Evolutionary conservation across 2,329 filamentous ascomycete genomes (phyloP), one percentile per base, ranked within the genome.

Genomic region (Bretziella fagacearum): DNA sequence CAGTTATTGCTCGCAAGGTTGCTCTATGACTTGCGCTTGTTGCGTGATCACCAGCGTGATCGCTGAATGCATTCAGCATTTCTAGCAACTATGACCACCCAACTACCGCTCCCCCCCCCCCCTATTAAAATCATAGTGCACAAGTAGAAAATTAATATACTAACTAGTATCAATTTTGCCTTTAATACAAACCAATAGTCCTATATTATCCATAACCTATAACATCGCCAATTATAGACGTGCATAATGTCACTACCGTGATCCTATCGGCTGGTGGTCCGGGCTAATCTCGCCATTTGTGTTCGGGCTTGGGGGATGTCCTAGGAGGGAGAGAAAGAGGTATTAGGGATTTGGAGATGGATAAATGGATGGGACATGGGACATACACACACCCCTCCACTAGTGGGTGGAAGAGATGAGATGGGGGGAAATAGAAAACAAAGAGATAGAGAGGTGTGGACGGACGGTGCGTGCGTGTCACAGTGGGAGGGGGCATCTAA

Each of bases 401-500:
- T 33, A 33, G 11, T 33, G 30, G 5, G 30, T 5, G 17, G 13
- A 15, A 33, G 30, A 33, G 30, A 33, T 10, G 13, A 15, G 5
- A n/a, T 33, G 30, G 6, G 13, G 30, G 30, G 30, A 33, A 15
- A 33, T 15, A 6, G 30, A 33, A 4, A 10, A 33, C 30, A 33
- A 33, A n/a, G 13, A 33, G 11, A n/a, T 13, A 22, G n/a, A 7
- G 15, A 36, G 32, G 15, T n/a, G 11, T 22, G 17, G 35, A 39
- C 35, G 35, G 35, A 39, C 35, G 15, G 35, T 39, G n/a, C 35
- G 35, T 22, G 35, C 35, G 35, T 39, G 35, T 39, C 35, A 4
- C 35, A 39, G 35, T 18, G 18, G 23, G 35, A 37, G 35, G 35
- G 35, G 18, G 35, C 23, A 22, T 39, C 15, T 39, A 20, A 22